Conservation (phyloP, 768 basidiomycete species). For the Mrakia hoshinonis region DNA sequence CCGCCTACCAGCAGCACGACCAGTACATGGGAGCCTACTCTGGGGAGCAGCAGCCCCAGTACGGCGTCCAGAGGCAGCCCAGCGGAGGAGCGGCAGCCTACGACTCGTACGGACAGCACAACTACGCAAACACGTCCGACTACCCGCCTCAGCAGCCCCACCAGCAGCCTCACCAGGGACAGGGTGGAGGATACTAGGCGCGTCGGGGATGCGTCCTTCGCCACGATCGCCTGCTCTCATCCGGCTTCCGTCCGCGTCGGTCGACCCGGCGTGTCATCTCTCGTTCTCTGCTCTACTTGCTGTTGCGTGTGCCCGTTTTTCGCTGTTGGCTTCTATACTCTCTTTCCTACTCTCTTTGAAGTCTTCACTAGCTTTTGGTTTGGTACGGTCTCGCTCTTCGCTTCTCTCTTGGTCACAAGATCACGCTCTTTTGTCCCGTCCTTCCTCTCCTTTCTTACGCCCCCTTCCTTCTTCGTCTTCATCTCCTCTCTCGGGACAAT, state of each 20-base stretch:
- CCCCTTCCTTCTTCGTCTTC: not conserved
- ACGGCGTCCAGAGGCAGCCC: constrained; percentile 12
- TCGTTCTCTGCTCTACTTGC: too few relatives aligned
- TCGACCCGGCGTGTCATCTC: too few relatives aligned
- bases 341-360: too few relatives aligned
- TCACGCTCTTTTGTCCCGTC: not conserved
- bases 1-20: constrained; percentile 8
- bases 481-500: not conserved
- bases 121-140: constrained; percentile 2
- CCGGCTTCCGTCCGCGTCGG: too few relatives aligned
- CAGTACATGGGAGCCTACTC: not conserved
- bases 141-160: constrained; percentile 20
- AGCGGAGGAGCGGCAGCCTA: constrained; percentile 5
- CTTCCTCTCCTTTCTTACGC: not conserved
- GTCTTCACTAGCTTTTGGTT: too few relatives aligned
- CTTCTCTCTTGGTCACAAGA: not conserved
- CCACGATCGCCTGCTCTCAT: too few relatives aligned
- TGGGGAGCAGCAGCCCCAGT: not conserved
- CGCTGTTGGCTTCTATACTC: too few relatives aligned
- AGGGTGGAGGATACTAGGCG: too few relatives aligned
- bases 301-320: too few relatives aligned
- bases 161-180: constrained; percentile 9
- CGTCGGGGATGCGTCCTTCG: too few relatives aligned
- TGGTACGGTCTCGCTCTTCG: too few relatives aligned
- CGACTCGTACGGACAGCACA: constrained; percentile 17